Conservation (phyloP, 352 stramenopile genomes). For the Phytopythium boreale region DNA sequence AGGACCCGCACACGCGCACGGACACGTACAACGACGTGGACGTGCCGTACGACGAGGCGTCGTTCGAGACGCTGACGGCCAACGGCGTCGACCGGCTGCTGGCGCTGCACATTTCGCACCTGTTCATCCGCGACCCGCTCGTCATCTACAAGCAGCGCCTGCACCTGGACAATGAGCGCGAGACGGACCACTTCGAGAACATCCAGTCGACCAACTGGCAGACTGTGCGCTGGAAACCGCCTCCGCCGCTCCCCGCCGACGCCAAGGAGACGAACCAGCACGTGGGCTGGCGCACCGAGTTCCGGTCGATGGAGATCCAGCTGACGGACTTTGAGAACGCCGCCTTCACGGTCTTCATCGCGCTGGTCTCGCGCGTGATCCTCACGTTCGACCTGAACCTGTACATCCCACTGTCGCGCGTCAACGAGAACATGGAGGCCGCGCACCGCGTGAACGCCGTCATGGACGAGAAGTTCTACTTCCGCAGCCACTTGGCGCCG, state of each 20-base stretch:
- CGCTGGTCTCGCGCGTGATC: constrained; percentile 97
- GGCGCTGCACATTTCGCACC: constrained; percentile 96
- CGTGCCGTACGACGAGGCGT: constrained; percentile 93
- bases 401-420: constrained; percentile 98
- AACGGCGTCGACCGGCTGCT: constrained; percentile 95
- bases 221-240: constrained; percentile 99
- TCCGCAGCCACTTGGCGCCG: constrained; percentile 94
- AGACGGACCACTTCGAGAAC: constrained; percentile 98
- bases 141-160: constrained; percentile 93
- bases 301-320: constrained; percentile 99
- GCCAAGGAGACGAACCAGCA: constrained; percentile 31
- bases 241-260: constrained; percentile 68
- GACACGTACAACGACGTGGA: constrained; percentile 94
- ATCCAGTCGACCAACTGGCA: constrained; percentile 99
- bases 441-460: constrained; percentile 95
- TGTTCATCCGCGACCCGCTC: constrained; percentile 98
- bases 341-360: constrained; percentile 98
- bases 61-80: constrained; percentile 88
- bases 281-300: constrained; percentile 89
- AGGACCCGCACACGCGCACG: constrained; percentile 69
- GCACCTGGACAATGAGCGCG: constrained; percentile 75
- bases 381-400: constrained; percentile 99
- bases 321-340: constrained; percentile 99
- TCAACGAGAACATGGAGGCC: constrained; percentile 99
- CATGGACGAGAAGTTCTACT: constrained; percentile 97